These are phyloP conservation scores for Hanseniaspora opuntiae DNA, from an alignment of 805 yeast genomes.

Conservation along the genomic window DNA sequence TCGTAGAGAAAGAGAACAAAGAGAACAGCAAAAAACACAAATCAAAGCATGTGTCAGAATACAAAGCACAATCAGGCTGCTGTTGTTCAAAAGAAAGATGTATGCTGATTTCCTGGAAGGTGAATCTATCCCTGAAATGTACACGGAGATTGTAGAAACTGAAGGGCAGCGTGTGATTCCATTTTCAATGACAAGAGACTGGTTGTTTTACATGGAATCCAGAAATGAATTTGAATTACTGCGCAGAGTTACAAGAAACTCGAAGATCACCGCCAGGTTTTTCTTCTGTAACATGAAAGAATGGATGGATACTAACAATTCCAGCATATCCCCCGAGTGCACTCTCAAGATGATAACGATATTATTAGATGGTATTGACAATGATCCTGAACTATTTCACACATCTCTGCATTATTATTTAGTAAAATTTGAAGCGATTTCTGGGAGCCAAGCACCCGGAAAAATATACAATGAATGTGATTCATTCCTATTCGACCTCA, in stretches of 20 bases:
- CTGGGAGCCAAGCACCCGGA: no score
- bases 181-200: background rate
- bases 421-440: no score
- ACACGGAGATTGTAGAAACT: background rate
- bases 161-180: background rate
- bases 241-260: background rate
- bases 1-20: constrained; percentile 2
- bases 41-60: background rate
- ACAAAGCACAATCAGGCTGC: background rate
- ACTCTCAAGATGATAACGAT: background rate
- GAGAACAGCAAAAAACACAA: background rate
- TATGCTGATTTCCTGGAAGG: background rate
- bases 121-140: background rate
- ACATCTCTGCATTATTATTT: background rate
- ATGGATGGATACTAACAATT: background rate
- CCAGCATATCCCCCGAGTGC: background rate
- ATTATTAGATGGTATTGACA: background rate
- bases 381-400: background rate
- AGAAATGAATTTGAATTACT: background rate
- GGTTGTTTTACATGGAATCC: background rate
- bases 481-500: background rate
- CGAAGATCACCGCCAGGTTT: background rate
- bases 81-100: background rate
- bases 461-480: background rate
- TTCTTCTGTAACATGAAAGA: background rate